Base-by-base conservation (phyloP, 2,329 filamentous ascomycete genomes). In the Colletotrichum coccodes region DNA sequence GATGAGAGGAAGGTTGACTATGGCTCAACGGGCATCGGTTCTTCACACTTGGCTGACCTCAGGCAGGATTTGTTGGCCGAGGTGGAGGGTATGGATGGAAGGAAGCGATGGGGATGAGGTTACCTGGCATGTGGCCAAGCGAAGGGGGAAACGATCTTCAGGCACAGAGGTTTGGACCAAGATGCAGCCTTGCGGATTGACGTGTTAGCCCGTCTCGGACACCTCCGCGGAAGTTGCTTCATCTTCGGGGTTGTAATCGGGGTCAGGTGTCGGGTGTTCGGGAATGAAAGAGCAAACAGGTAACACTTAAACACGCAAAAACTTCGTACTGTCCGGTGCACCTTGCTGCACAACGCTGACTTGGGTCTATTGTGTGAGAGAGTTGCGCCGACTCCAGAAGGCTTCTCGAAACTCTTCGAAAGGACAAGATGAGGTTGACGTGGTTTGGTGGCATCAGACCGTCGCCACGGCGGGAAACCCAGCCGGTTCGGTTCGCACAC, bases 131-230 rank as follows among this genome's bases (percentile, higher is more conserved):
- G 21, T 42, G 28, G 12, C 6, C 40, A 36, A 23, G 46, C 38
- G 5, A 53, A 53, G 12, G n/a, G 23, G 60, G 53, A 53, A 68
- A 40, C 6, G 53, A 64, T 68, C 60, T 68, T 64, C 60, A 59
- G 64, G 64, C 3, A 54, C 52, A 26, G 34, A 60, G 42, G 18
- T 47, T 49, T 16, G 52, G 30, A 40, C 36, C 21, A 50, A 11
- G 36, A 44, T 28, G 52, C 52, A 46, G 34, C 36, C 40, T 6
- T 42, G 34, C 8, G 6, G 32, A 34, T 23, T 38, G n/a, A 28
- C 26, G n/a, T 38, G 14, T n/a, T 47, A 26, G 28, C 40, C 9
- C 16, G 12, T 11, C 30, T 12, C 42, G 23, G 56, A 40, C 36
- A 21, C 26, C 14, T 21, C 26, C 26, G 26, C 49, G 28, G 30